Evolutionary conservation across 2,329 filamentous ascomycete species (phyloP).

Genomic region (Alternaria panax): DNA sequence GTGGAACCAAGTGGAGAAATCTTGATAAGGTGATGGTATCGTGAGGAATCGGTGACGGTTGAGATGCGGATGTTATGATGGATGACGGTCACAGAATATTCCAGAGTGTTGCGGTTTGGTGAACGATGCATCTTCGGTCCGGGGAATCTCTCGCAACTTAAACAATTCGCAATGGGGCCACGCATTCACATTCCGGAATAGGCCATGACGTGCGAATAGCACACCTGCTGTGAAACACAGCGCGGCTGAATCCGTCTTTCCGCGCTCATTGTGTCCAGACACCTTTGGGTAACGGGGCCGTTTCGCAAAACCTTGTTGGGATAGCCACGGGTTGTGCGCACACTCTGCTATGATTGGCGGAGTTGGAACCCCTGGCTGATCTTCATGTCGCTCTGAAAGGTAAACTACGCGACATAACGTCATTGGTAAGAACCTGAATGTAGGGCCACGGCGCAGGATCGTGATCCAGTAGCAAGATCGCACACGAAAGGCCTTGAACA

Average conservation of each 20-base stretch:
- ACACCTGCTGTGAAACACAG: constrained; percentile 14
- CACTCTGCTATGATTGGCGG: constrained; percentile 31
- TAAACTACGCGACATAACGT: constrained; percentile 38
- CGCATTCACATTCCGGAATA: constrained; percentile 25
- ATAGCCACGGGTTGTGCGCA: constrained; percentile 5
- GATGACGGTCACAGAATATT: neutral
- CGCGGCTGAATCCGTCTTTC: constrained; percentile 29
- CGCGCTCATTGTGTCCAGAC: constrained; percentile 9
- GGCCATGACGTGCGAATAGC: constrained; percentile 37
- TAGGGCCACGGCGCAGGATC: constrained; percentile 29
- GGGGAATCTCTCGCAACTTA: constrained; percentile 16
- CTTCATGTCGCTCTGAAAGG: constrained; percentile 16
- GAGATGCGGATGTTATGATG: constrained; percentile 16
- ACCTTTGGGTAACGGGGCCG: constrained; percentile 16
- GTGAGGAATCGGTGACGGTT: constrained; percentile 15
- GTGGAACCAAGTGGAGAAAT: constrained; percentile 20
- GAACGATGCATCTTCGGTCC: neutral
- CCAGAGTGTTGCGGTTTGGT: constrained; percentile 4
- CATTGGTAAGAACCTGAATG: constrained; percentile 28
- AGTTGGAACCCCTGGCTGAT: constrained; percentile 24
- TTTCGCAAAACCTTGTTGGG: constrained; percentile 20
- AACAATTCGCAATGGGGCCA: constrained; percentile 16
- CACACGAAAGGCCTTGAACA: constrained; percentile 22
- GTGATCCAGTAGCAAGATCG: constrained; percentile 30
- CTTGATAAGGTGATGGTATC: constrained; percentile 21